phyloP scores from a whole-genome alignment of 495 filamentous ascomycete species.

The Penicillium atrosanguineum region DNA sequence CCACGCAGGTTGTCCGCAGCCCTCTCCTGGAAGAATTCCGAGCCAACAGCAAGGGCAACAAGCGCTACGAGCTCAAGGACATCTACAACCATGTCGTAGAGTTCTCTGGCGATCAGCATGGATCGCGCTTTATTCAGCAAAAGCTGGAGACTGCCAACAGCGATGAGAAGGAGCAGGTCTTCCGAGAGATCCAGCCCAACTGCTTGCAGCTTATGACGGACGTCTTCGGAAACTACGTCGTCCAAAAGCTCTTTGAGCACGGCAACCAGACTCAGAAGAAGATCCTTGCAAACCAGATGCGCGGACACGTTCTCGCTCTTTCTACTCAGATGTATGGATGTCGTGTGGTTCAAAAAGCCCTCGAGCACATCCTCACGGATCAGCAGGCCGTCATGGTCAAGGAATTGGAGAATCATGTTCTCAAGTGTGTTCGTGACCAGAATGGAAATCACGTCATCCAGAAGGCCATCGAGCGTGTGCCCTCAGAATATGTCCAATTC shows the following conservation, averaged over 20 bases:
- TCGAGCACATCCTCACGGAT: conserved; percentile 87
- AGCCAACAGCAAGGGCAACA: conserved; percentile 69
- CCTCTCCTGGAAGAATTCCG: conserved; percentile 77
- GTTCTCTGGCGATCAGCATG: conserved; percentile 93
- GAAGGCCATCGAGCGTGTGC: conserved; percentile 87
- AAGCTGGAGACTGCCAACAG: conserved; percentile 94
- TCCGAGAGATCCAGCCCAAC: conserved; percentile 80
- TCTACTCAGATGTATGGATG: conserved; percentile 94
- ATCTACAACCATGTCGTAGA: conserved; percentile 89
- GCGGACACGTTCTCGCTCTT: conserved; percentile 71
- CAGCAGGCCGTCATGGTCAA: conserved; percentile 83
- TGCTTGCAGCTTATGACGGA: conserved; percentile 89
- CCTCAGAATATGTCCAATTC: conserved; percentile 77
- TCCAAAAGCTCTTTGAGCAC: conserved; percentile 97
- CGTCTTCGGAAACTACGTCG: conserved; percentile 97
- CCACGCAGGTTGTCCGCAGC: conserved; percentile 64
- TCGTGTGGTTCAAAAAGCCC: conserved; percentile 92
- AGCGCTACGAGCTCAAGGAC: conserved; percentile 84
- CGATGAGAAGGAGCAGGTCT: conserved; percentile 94
- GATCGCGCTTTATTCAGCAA: conserved; percentile 92
- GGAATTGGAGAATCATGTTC: conserved; percentile 76
- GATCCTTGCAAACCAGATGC: conserved; percentile 80
- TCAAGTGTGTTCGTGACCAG: conserved; percentile 81
- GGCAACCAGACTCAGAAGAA: conserved; percentile 94
- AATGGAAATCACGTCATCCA: conserved; percentile 98